Base-by-base conservation (phyloP, 1,139 yeast species). In the Suhomyces guaymorum region DNA sequence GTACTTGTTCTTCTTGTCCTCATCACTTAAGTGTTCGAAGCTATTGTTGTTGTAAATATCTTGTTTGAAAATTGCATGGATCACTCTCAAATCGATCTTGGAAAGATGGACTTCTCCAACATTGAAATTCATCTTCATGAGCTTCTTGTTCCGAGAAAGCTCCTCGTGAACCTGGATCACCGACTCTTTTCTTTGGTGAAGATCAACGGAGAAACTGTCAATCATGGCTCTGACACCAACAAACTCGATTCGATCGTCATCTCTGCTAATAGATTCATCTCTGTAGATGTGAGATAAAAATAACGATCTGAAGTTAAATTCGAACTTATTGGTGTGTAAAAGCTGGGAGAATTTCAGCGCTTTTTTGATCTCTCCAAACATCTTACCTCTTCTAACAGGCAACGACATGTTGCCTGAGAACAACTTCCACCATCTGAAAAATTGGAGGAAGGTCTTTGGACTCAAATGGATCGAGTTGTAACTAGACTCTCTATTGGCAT, bases 381-480 rank as follows among this genome's bases (percentile, higher is more conserved):
- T 39, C 5, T 48, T 45, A 1, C 75, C 75, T 32, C 57, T 56
- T 33, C 73, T 50, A 5, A 71, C 48, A 4, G 76, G 76, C 25
- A 70, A 51, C 52, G 63, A 58, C 61, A 64, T 61, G 38, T 68
- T 70, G 21, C 74, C 62, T 3, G 67, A 55, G 47, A 71, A 71
- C 34, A 71, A 55, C 32, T 55, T 55, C 75, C 76, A 71, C 76
- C 76, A 70, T 18, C 49, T 47, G 43, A 70, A 68, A 41, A 69
- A 66, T 29, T 66, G 73, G 14, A 45, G 38, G 44, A 71, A 68
- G 0, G 63, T 60, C 8, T 59, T 62, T 2, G 75, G 75, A 25
- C 61, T 58, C 29, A 70, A 53, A 43, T 69, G 73, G 22, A 71
- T 65, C 1, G 74, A 54, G 44, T 70, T 71, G 42, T 69, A 65